Base-by-base conservation (phyloP, 2,329 filamentous ascomycete species). In the Passalora sequoiae region DNA sequence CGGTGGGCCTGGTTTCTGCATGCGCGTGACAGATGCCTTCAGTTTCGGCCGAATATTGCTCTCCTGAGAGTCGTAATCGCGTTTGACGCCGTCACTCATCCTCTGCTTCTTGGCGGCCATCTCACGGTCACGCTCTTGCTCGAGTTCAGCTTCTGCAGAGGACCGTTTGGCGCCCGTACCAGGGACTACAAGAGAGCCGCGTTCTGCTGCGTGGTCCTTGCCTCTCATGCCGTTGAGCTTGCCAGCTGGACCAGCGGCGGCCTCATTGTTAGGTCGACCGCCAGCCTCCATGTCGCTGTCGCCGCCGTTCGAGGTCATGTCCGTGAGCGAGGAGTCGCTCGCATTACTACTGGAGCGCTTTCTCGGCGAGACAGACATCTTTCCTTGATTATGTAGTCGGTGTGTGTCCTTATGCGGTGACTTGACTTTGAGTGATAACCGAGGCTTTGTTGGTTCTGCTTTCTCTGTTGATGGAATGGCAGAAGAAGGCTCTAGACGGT, bases 41-140 rank as follows among this genome's bases (percentile, higher is more conserved):
- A 46, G 33, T 20, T 45, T 33, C 27, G 56, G 53, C 16, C 61
- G 60, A 27, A 63, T 46, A 43, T 58, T 56, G 49, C 62, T 65
- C 44, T 63, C 61, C 36, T 59, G 38, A 38, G 51, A 58, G 6
- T 56, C 44, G 27, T 53, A 55, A 15, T 63, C 57, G 16, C 60
- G 56, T 20, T 50, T 49, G 33, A 63, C 44, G 22, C 46, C 51
- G 43, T 59, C 49, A 31, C 50, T 53, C 25, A 64, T 44, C 42
- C 58, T 63, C 46, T 58, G 57, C 55, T 64, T 64, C 53, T 64
- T 64, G 6, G 54, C 56, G 13, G 55, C 53, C 20, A 62, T 46
- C 8, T 33, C 44, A 8, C 50, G 55, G 22, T 61, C 57, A 20
- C 49, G 50, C 37, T 60, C 59, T 19, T 60, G 52, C 17, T 58